These are phyloP conservation scores for Isatis tinctoria DNA, from an alignment of 345 rosid genomes.

Conservation along the genomic window DNA sequence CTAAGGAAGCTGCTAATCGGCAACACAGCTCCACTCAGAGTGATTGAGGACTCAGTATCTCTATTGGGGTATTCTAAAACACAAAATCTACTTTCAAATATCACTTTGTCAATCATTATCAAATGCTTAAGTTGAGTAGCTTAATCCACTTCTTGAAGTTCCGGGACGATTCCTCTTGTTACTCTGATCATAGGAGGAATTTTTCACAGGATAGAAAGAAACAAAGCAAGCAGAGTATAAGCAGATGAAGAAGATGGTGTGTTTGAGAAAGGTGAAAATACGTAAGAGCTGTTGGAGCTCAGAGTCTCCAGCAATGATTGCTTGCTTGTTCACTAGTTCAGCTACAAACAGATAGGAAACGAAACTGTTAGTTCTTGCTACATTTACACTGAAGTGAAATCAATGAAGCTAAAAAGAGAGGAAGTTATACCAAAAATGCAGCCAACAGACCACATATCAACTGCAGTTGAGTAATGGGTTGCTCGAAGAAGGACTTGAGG, in stretches of 20 bases:
- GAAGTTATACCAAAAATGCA: slow-evolving; percentile 69
- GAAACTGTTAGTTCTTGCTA: not conserved
- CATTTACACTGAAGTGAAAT: too few relatives aligned
- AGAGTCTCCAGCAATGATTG: slow-evolving; percentile 90
- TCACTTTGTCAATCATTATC: not conserved
- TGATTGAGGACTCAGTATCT: slow-evolving; percentile 51
- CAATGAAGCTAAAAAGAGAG: not conserved
- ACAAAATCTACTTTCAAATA: not conserved
- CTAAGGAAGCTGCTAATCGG: slow-evolving; percentile 46
- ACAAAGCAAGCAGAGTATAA: not conserved
- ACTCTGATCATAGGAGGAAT: slow-evolving; percentile 66
- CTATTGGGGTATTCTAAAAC: slow-evolving; percentile 49
- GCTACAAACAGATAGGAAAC: slow-evolving; percentile 40
- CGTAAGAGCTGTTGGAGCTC: slow-evolving; percentile 94
- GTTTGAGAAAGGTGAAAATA: slow-evolving; percentile 42
- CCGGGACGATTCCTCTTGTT: slow-evolving; percentile 61
- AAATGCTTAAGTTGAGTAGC: not conserved
- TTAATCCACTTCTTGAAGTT: slow-evolving; percentile 34
- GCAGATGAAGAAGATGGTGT: not conserved
- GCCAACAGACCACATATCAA: slow-evolving; percentile 96
- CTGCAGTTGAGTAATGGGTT: slow-evolving; percentile 96
- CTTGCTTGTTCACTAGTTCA: slow-evolving; percentile 77
- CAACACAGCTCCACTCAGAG: slow-evolving; percentile 53
- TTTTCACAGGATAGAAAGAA: not conserved
- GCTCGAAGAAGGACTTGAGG: slow-evolving; percentile 94